Evolutionary conservation across 768 basidiomycete species (phyloP), one percentile per base, ranked within the genome.

Genomic region (Psilocybe cubensis): DNA sequence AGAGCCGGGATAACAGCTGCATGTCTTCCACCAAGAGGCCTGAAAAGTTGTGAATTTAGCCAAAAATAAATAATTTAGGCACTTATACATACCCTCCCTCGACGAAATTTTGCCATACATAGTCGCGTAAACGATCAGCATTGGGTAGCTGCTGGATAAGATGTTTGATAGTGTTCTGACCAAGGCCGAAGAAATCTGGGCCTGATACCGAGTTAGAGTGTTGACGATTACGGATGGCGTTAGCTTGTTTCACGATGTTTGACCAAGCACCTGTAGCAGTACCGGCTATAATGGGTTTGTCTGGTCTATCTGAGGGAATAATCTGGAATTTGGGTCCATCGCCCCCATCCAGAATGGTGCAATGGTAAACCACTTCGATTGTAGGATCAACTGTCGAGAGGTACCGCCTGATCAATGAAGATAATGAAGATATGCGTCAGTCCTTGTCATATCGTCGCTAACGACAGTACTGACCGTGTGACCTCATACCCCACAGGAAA

Each of bases 251-350:
- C 49, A 94, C 91, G 61, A 94, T 89, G 63, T 79, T 85, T 3
- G 88, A 86, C 92, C 92, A 94, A 45, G 91, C 91, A 28, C 92
- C 92, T 0, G 92, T 94, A 28, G 92, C 91, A 1, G 92, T 93
- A n/a, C 89, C 89, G 1, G 92, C 91, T 47, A 88, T 86, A 64
- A 93, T 83, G 40, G 89, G 83, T 45, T 84, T 82, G 63, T 86
- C 88, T 2, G 86, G 83, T 20, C 80, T 79, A 67, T 94, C 92
- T 3, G 83, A 80, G 17, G 89, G 86, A 50, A 88, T 81, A 63
- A 94, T 91, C 70, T 92, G 86, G 71, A 94, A 94, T 67, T 91
- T 92, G 48, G 91, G 91, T 0, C 87, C 90, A 69, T 91, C 91
- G 9, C 90, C 90, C 25, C 91, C 90, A 63, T 92, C 91, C 43